Percentiles rank a stretch among this genome's conserved stretches.
These are phyloP conservation scores for Aspergillus neotritici DNA, from an alignment of 2,329 filamentous ascomycete genomes.

Conservation along the genomic window DNA sequence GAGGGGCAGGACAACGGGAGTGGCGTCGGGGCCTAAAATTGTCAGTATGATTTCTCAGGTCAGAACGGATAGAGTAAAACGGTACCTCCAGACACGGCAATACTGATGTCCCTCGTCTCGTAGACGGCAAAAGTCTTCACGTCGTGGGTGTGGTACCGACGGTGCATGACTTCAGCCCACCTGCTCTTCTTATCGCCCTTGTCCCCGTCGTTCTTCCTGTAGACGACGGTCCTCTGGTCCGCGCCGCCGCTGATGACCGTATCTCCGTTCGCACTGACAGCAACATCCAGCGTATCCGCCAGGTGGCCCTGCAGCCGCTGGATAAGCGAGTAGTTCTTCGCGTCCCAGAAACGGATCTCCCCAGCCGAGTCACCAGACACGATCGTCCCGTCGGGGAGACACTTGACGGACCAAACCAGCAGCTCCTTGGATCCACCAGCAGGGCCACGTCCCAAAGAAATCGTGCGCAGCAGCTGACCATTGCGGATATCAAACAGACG, in stretches of 20 bases:
- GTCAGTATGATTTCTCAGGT: constrained; percentile 7
- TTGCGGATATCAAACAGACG: constrained; percentile 81
- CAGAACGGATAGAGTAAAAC: constrained; percentile 4
- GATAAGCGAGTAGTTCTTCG: constrained; percentile 79
- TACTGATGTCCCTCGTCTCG: constrained; percentile 74
- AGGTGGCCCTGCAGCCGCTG: constrained; percentile 83
- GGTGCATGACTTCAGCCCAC: constrained; percentile 83
- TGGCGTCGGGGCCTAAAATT: constrained; percentile 69
- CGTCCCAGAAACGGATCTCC: constrained; percentile 89
- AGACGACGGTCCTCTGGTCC: constrained; percentile 80
- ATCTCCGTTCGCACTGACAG: constrained; percentile 71
- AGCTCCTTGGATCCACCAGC: constrained; percentile 74
- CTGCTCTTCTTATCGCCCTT: constrained; percentile 53
- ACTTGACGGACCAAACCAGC: constrained; percentile 90
- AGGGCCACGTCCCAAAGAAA: constrained; percentile 78
- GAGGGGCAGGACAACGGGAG: constrained; percentile 74
- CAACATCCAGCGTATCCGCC: constrained; percentile 85
- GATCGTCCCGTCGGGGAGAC: constrained; percentile 79
- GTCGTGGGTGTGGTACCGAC: constrained; percentile 85
- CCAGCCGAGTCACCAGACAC: constrained; percentile 93
- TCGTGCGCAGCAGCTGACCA: constrained; percentile 68
- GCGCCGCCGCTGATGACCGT: constrained; percentile 86
- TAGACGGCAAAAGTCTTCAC: constrained; percentile 92
- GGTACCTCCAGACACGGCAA: constrained; percentile 85
- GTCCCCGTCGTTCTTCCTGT: constrained; percentile 54